Conservation (phyloP, 371 early-diverging fungal genomes). For the Caulochytrium protostelioides region DNA sequence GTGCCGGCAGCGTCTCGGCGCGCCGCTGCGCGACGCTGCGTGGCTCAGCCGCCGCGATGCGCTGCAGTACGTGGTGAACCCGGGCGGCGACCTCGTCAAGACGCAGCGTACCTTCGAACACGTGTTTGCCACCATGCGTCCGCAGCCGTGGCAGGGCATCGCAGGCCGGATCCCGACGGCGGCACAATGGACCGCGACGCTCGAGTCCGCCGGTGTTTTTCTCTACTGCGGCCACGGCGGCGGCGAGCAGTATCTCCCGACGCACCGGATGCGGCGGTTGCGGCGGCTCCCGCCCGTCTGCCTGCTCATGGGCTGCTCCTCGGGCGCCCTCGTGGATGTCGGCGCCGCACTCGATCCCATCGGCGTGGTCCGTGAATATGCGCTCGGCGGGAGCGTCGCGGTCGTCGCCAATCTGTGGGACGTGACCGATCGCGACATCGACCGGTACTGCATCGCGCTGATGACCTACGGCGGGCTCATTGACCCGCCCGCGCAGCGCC, state of each 20-base stretch:
- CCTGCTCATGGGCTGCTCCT: slow-evolving; percentile 71
- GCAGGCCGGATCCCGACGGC: slow-evolving; percentile 44
- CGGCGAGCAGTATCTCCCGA: slow-evolving; percentile 64
- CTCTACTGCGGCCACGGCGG: slow-evolving; percentile 97
- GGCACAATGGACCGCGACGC: slow-evolving; percentile 30
- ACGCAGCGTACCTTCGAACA: slow-evolving; percentile 56
- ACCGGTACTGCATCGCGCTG: slow-evolving; percentile 50
- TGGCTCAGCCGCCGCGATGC: slow-evolving; percentile 7
- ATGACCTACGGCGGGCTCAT: slow-evolving; percentile 49
- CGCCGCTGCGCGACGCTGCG: background rate
- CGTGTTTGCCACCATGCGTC: slow-evolving; percentile 14
- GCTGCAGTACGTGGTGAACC: slow-evolving; percentile 68
- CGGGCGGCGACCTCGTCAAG: slow-evolving; percentile 52
- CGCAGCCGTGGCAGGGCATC: slow-evolving; percentile 41
- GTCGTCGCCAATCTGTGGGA: slow-evolving; percentile 96
- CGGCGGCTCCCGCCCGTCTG: slow-evolving; percentile 40
- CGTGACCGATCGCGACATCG: slow-evolving; percentile 96
- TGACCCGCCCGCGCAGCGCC: background rate
- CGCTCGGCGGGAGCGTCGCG: slow-evolving; percentile 33
- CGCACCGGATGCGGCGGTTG: slow-evolving; percentile 37
- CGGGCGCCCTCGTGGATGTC: too few relatives aligned
- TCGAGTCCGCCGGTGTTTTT: slow-evolving; percentile 40
- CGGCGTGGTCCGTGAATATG: background rate
- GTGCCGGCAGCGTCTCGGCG: slow-evolving; percentile 23
- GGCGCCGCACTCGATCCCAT: background rate